A percentile compares a stretch with the other conserved stretches of the same genome.
Evolutionary conservation across 345 rosid species (phyloP).

Genomic region (Hibiscus mutabilis): DNA sequence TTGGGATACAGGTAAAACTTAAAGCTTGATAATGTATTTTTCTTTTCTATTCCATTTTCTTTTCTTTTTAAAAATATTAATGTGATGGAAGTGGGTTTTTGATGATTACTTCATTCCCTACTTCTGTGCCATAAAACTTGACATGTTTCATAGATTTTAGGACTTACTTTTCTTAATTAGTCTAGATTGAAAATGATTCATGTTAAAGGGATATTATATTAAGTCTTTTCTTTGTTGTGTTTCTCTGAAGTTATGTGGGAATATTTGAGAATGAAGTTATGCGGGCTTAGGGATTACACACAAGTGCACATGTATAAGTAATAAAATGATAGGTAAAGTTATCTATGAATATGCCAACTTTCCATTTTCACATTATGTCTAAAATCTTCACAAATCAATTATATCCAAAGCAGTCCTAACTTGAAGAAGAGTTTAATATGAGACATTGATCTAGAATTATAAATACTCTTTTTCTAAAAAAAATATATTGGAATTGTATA

Average conservation of each 20-base stretch:
- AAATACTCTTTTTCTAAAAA: no score
- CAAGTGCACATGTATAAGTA: no score
- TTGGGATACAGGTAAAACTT: constrained; percentile 79
- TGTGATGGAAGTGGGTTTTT: not conserved
- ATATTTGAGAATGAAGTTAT: not conserved
- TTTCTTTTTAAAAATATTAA: not conserved
- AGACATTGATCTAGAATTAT: no score
- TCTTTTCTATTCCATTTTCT: not conserved
- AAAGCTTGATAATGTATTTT: not conserved
- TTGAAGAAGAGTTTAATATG: no score
- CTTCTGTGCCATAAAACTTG: not conserved
- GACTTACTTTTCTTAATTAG: not conserved
- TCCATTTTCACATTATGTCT: no score
- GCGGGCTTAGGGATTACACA: not conserved
- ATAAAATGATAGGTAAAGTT: no score
- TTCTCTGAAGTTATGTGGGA: not conserved
- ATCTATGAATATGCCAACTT: no score
- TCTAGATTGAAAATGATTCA: not conserved
- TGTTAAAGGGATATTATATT: not conserved
- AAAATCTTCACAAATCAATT: no score
- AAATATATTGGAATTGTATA: no score
- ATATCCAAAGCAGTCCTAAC: no score
- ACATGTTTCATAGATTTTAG: not conserved
- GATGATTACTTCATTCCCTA: not conserved
- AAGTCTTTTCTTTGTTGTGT: not conserved